phyloP scores from a whole-genome alignment of 352 stramenopile genomes.

The Phytophthora pistaciae region DNA sequence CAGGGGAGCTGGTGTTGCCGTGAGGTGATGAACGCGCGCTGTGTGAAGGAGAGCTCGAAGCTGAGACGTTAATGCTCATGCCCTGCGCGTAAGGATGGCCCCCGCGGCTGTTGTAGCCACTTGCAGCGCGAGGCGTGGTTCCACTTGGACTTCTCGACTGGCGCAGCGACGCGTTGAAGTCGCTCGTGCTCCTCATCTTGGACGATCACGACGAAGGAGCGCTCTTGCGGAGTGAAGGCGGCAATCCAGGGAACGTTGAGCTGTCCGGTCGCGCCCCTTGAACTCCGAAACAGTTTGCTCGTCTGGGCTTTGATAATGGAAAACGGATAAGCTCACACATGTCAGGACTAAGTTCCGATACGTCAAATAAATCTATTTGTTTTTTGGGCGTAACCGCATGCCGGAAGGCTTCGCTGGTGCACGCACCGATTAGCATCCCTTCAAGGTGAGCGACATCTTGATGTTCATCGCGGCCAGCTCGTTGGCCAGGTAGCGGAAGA shows the following conservation, averaged over 20 bases:
- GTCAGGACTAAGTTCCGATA: conserved; percentile 18
- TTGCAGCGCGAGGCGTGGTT: conserved; percentile 20
- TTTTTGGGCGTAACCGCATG: conserved; percentile 24
- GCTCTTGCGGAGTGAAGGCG: conserved; percentile 5
- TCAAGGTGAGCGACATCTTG: conserved; percentile 96
- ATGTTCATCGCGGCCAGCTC: conserved; percentile 99
- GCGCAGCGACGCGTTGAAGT: conserved; percentile 42
- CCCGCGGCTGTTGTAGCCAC: conserved; percentile 15
- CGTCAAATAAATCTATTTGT: conserved; percentile 53
- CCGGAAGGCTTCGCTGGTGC: conserved; percentile 20
- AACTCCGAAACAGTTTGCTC: conserved; percentile 24
- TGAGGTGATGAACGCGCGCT: conserved; percentile 49
- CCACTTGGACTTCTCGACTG: conserved; percentile 35
- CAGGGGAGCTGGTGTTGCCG: conserved; percentile 30
- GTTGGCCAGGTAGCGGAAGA: conserved; percentile 99
- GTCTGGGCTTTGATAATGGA: conserved; percentile 8
- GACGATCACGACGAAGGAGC: neutral
- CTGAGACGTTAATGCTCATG: conserved; percentile 63
- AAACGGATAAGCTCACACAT: conserved; percentile 37
- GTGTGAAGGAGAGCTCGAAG: conserved; percentile 40
- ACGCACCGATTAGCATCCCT: conserved; percentile 51
- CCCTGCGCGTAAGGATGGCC: conserved; percentile 27
- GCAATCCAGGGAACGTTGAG: conserved; percentile 12
- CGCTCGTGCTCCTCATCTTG: conserved; percentile 45
- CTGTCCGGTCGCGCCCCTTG: conserved; percentile 27